A percentile compares a stretch with the other conserved stretches of the same genome.
phyloP scores from a whole-genome alignment of 139 green algal genomes.

The Volvox africanus region DNA sequence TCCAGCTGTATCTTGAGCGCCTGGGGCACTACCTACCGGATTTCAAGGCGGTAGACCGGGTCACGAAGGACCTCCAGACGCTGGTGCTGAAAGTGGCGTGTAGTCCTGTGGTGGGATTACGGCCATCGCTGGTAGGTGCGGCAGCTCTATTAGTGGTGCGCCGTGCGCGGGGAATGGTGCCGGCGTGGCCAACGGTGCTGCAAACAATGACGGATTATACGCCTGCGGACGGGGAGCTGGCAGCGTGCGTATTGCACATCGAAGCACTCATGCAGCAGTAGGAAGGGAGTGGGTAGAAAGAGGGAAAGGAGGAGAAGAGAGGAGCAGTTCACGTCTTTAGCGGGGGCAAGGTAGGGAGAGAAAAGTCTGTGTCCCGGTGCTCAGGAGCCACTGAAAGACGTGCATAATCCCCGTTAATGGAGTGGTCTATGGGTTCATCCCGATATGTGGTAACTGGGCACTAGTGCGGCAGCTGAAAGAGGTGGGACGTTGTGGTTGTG shows the following conservation, averaged over 20 bases:
- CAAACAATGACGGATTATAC: constrained; percentile 58
- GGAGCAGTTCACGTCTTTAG: no score
- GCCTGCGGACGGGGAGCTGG: constrained; percentile 37
- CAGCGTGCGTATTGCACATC: constrained; percentile 53
- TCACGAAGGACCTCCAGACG: constrained; percentile 46
- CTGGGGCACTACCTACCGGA: constrained; percentile 72
- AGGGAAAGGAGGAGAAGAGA: no score
- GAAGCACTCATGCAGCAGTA: constrained; percentile 54
- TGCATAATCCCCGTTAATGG: no score
- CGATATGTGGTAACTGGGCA: no score
- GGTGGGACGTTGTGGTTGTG: no score
- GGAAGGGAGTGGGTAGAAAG: neutral
- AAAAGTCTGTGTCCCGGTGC: no score
- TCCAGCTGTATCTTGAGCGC: constrained; percentile 87
- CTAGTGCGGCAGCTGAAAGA: no score
- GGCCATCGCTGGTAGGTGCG: constrained; percentile 58
- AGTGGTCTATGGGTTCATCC: no score
- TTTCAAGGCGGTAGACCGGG: constrained; percentile 52
- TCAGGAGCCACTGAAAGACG: no score
- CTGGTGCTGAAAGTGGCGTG: constrained; percentile 55
- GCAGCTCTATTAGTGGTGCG: constrained; percentile 57
- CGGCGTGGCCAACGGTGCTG: constrained; percentile 73
- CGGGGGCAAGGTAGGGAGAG: no score
- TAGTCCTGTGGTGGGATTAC: constrained; percentile 47
- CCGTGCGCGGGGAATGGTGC: constrained; percentile 63